A percentile compares a stretch with the other conserved stretches of the same genome.
Evolutionary conservation across 1,284 basidiomycete genomes (phyloP).

Genomic region (Ustilago nuda): DNA sequence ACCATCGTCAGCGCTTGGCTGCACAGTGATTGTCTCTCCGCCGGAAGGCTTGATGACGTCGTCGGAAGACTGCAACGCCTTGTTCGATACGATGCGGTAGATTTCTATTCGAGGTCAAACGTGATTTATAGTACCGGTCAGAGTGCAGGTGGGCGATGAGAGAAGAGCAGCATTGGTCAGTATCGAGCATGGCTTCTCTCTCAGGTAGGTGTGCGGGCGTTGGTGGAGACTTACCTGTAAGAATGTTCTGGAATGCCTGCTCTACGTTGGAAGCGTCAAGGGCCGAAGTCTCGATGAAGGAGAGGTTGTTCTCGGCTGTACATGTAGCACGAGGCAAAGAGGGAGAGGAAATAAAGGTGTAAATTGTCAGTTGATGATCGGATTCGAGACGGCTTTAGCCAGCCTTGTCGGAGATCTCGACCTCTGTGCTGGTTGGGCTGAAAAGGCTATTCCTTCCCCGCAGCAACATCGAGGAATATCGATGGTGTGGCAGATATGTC

Average conservation of each 20-base stretch:
- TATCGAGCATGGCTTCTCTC: background rate
- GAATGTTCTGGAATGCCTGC: conserved; percentile 89
- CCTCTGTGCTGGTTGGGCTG: background rate
- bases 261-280: conserved; percentile 99
- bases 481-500: too few species aligned
- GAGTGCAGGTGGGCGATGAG: conserved; percentile 2
- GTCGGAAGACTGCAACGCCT: conserved; percentile 68
- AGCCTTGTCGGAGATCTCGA: background rate
- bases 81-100: conserved; percentile 70
- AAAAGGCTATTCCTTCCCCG: background rate
- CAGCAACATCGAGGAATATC: background rate
- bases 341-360: background rate
- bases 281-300: conserved; percentile 95
- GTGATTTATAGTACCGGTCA: background rate
- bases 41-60: conserved; percentile 69
- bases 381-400: background rate
- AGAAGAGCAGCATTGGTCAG: conserved; percentile 3
- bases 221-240: conserved; percentile 78
- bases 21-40: conserved; percentile 69
- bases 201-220: background rate
- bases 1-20: conserved; percentile 67
- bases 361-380: background rate
- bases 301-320: conserved; percentile 82
- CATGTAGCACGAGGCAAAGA: background rate
- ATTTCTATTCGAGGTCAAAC: conserved; percentile 52